These are phyloP conservation scores for Arachnopeziza araneosa DNA, from an alignment of 2,329 filamentous ascomycete species.

Conservation along the genomic window DNA sequence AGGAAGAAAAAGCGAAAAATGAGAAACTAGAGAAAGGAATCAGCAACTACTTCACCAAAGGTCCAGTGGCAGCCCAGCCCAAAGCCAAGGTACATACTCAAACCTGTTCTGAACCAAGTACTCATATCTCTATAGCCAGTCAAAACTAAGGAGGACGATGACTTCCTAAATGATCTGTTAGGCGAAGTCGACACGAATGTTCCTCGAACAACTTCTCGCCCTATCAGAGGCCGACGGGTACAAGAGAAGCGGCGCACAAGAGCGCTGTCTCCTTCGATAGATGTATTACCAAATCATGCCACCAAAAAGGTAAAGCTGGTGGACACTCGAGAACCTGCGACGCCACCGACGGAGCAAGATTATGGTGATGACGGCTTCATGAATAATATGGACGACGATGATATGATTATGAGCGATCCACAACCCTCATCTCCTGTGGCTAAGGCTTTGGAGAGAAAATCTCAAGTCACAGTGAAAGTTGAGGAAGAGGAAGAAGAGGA, in stretches of 20 bases:
- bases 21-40: conserved; percentile 89
- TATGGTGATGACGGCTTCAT: conserved; percentile 55
- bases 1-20: conserved; percentile 78
- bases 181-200: conserved; percentile 82
- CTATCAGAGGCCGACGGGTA: conserved; percentile 62
- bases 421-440: conserved; percentile 81
- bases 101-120: background rate
- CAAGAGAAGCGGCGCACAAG: conserved; percentile 74
- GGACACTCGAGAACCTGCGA: conserved; percentile 44
- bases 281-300: conserved; percentile 42
- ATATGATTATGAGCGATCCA: conserved; percentile 77
- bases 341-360: conserved; percentile 40
- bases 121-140: conserved; percentile 47
- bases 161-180: conserved; percentile 79
- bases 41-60: conserved; percentile 88
- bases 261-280: conserved; percentile 68
- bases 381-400: conserved; percentile 57
- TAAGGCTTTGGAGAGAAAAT: conserved; percentile 71
- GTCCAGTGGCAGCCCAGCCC: conserved; percentile 56
- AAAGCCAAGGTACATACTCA: conserved; percentile 68
- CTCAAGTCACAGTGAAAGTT: conserved; percentile 47
- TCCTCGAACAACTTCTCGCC: conserved; percentile 51
- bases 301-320: conserved; percentile 53
- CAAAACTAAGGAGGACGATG: conserved; percentile 81
- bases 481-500: conserved; percentile 72